Conservation (phyloP, 345 rosid genomes). For the Citrus maxima region DNA sequence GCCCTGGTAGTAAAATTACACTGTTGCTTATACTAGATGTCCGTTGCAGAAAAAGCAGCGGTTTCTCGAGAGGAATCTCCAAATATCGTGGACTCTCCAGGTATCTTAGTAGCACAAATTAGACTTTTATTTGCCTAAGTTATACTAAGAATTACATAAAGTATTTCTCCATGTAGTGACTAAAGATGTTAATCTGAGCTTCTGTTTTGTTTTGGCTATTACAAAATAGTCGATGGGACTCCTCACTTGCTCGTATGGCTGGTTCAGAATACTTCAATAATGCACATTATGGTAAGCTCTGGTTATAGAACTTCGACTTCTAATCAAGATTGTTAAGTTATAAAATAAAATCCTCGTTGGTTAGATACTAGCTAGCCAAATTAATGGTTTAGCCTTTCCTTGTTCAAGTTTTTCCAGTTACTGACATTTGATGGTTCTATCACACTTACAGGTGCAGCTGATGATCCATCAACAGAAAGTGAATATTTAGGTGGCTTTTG, state of each 20-base stretch:
- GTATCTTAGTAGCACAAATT: conserved; percentile 33
- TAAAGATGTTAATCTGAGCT: conserved; percentile 1
- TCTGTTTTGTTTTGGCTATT: conserved; percentile 14
- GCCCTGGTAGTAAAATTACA: background rate
- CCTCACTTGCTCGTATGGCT: conserved; percentile 69
- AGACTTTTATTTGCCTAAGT: background rate
- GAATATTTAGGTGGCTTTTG: conserved; percentile 71
- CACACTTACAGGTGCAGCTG: conserved; percentile 50
- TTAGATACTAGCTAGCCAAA: background rate
- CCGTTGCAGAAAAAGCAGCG: conserved; percentile 89
- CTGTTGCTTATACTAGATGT: conserved; percentile 29
- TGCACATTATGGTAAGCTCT: conserved; percentile 57
- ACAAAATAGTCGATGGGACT: conserved; percentile 74
- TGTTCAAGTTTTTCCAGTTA: background rate
- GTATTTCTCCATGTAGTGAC: background rate
- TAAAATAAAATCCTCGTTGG: conserved; percentile 9
- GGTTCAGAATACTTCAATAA: conserved; percentile 80
- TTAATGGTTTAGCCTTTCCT: background rate
- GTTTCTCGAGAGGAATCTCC: conserved; percentile 91
- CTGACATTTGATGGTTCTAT: conserved; percentile 9
- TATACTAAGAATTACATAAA: background rate
- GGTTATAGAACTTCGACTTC: conserved; percentile 5
- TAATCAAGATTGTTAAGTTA: background rate
- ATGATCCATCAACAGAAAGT: conserved; percentile 68
- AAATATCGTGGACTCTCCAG: conserved; percentile 95